These are phyloP conservation scores for Eucalyptus lansdowneana DNA, from an alignment of 345 rosid species.

Conservation along the genomic window DNA sequence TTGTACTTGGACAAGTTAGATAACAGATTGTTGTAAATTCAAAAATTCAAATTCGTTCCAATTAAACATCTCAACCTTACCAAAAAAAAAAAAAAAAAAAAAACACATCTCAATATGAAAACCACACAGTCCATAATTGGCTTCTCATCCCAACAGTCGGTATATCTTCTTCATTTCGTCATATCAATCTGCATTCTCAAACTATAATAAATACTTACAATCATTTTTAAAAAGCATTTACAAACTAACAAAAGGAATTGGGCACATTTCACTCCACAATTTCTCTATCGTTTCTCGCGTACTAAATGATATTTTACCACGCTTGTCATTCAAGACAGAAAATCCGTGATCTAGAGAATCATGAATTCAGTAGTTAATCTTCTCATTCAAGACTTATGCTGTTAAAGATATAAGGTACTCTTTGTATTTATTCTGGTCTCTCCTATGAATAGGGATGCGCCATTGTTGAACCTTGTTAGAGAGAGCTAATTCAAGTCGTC, in stretches of 20 bases:
- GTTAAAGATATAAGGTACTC: not conserved
- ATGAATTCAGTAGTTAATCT: not conserved
- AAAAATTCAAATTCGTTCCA: not conserved
- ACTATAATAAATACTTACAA: not conserved
- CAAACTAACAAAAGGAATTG: no score
- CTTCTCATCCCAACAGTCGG: not conserved
- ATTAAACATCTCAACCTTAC: not conserved
- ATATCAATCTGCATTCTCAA: not conserved
- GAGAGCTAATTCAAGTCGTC: not conserved
- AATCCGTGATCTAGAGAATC: not conserved
- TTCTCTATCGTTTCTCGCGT: not conserved
- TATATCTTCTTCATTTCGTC: not conserved
- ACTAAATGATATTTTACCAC: not conserved
- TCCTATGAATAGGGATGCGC: not conserved
- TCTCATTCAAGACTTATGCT: not conserved
- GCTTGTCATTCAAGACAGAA: not conserved
- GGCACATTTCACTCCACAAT: not conserved
- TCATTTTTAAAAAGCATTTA: not conserved
- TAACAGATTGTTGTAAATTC: not conserved
- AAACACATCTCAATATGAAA: not conserved
- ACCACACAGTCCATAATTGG: not conserved
- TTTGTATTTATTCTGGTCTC: not conserved
- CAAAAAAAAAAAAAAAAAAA: no score
- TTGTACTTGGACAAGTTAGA: not conserved
- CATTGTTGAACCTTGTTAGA: not conserved